These are phyloP conservation scores for Dioscorea zingiberensis DNA, from an alignment of 106 monocot species.

Conservation along the genomic window DNA sequence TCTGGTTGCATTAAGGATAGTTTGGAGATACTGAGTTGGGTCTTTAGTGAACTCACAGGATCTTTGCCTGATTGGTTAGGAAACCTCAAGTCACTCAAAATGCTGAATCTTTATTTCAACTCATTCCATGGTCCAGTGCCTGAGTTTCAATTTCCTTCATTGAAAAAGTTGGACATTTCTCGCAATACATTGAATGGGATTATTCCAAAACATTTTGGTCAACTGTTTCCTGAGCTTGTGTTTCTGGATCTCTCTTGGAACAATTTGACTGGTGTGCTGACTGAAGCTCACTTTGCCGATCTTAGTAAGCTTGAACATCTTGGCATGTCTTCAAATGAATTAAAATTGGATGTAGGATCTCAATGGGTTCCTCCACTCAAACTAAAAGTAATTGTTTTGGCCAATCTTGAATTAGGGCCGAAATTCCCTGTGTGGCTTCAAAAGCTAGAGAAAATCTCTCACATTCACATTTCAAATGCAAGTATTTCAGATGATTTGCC, in stretches of 20 bases:
- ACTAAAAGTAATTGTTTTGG: too few relatives aligned
- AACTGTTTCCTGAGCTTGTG: conserved; percentile 6
- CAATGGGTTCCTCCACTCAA: conserved; percentile 8
- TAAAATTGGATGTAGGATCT: not conserved
- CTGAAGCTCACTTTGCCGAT: conserved; percentile 3
- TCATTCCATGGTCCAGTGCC: conserved; percentile 1
- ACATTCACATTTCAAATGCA: not conserved
- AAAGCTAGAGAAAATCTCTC: not conserved
- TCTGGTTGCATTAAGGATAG: conserved; percentile 4
- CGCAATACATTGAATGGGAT: too few relatives aligned
- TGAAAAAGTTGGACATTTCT: too few relatives aligned
- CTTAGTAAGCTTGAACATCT: not conserved
- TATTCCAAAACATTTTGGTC: conserved; percentile 22
- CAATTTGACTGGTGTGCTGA: conserved; percentile 14
- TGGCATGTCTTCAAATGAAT: not conserved
- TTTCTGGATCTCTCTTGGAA: conserved; percentile 17
- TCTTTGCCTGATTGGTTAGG: conserved; percentile 5
- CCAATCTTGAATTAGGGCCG: not conserved
- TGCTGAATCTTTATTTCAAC: conserved; percentile 8
- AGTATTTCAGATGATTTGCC: conserved; percentile 13
- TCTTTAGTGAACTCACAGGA: not conserved
- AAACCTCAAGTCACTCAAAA: conserved; percentile 1
- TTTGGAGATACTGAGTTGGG: not conserved
- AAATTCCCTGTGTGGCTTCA: conserved; percentile 10
- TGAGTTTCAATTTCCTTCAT: too few relatives aligned